Evolutionary conservation across 106 monocot species (phyloP).

Genomic region (Dioscorea zingiberensis): DNA sequence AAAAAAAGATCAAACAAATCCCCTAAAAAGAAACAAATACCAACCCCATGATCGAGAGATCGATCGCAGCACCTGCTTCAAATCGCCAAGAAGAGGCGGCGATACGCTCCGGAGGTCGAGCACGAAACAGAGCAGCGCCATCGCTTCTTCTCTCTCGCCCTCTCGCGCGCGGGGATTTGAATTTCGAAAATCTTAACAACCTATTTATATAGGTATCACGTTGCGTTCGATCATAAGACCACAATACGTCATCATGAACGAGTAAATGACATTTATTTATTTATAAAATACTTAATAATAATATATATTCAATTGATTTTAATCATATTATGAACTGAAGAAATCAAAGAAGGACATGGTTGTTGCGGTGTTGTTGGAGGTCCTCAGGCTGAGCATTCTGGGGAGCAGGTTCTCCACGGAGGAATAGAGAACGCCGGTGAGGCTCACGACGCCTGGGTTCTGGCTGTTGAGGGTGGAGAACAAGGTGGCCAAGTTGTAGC

Average conservation of each 20-base stretch:
- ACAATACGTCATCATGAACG: too few relatives aligned
- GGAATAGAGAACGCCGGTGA: conserved; percentile 11
- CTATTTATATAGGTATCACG: too few relatives aligned
- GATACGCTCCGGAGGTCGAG: conserved; percentile 74
- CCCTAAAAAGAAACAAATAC: background rate
- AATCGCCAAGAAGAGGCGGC: conserved; percentile 44
- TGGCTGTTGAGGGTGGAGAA: conserved; percentile 25
- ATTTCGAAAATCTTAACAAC: too few relatives aligned
- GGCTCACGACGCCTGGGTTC: conserved; percentile 20
- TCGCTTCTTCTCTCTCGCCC: conserved; percentile 1
- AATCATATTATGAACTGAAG: too few relatives aligned
- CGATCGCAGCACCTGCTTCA: conserved; percentile 48
- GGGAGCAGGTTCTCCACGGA: conserved; percentile 1
- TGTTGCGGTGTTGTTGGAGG: background rate
- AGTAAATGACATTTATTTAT: too few relatives aligned
- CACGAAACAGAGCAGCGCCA: conserved; percentile 82
- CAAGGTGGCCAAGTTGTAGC: conserved; percentile 9
- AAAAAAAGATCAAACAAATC: background rate
- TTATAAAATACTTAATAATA: too few relatives aligned
- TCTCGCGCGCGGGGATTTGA: background rate
- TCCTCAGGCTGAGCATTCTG: conserved; percentile 2
- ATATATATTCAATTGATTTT: too few relatives aligned
- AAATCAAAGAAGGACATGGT: background rate
- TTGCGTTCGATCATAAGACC: too few relatives aligned
- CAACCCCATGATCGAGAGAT: background rate